Conservation (phyloP, 352 stramenopile genomes). For the Globisporangium canariense region DNA sequence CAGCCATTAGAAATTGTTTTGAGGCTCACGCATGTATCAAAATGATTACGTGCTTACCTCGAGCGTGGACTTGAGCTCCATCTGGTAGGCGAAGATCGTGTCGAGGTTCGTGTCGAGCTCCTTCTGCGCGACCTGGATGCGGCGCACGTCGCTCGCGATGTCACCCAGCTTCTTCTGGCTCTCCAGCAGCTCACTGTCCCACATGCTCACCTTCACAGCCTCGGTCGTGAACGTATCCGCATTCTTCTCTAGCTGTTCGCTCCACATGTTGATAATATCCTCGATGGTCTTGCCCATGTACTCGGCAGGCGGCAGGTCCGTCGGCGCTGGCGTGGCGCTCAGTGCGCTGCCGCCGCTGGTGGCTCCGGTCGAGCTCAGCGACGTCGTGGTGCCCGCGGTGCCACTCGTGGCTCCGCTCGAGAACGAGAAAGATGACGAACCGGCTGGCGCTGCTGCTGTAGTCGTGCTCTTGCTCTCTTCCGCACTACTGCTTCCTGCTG, state of each 20-base stretch:
- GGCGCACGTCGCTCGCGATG: conserved; percentile 75
- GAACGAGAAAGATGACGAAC: conserved; percentile 13
- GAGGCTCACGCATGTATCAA: not conserved
- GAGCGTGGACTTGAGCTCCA: conserved; percentile 86
- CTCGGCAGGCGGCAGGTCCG: conserved; percentile 70
- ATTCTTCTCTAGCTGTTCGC: conserved; percentile 82
- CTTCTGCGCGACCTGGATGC: conserved; percentile 84
- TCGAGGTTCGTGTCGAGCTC: conserved; percentile 85
- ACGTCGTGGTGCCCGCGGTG: conserved; percentile 19
- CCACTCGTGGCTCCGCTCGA: conserved; percentile 3
- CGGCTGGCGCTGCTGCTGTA: conserved; percentile 5
- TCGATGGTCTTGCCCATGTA: conserved; percentile 87
- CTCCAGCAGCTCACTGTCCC: conserved; percentile 83
- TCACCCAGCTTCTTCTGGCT: conserved; percentile 84
- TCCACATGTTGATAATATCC: conserved; percentile 90
- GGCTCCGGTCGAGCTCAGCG: conserved; percentile 17
- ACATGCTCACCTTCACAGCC: conserved; percentile 85
- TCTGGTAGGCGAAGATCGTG: conserved; percentile 87
- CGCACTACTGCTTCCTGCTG: not conserved
- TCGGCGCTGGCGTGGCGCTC: conserved; percentile 33
- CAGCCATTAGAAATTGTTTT: not conserved
- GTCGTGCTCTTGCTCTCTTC: conserved; percentile 6
- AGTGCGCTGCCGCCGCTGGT: conserved; percentile 14
- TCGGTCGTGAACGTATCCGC: conserved; percentile 85
- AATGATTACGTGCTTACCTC: conserved; percentile 37